Evolutionary conservation across 345 rosid species (phyloP), one percentile per base, ranked within the genome.

Genomic region (Syzygium aqueum): DNA sequence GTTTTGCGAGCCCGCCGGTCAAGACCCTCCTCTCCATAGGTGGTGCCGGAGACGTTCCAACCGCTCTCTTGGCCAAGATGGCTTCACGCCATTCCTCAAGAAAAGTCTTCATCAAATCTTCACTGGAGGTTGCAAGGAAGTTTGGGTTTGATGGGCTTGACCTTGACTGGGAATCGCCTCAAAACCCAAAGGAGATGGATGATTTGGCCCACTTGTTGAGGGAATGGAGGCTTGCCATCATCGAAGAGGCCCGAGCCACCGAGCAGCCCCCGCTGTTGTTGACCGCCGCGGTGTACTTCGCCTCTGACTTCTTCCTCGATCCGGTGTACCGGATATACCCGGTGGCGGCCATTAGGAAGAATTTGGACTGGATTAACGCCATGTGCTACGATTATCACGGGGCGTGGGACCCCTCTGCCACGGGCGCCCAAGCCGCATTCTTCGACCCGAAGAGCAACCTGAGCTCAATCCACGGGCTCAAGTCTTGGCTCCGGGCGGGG

Each of bases 351-450:
- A 90, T 93, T 33, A 82, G 53, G 37, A 84, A 49, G n/a, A 90
- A 91, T 80, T 27, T 93, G 89, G 95, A 94, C 84, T 94, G 89
- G 92, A 65, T 91, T 6, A 92, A 85, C 21, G 91, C 87, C 63
- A 93, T 94, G 96, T 90, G 93, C 84, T 94, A 84, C 13, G 96
- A 94, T 80, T 94, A 90, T 49, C 95, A 85, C 6, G 96, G 95
- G 1, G 22, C 87, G 11, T 93, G 95, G 96, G 88, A 93, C 43
- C 87, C 90, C 0, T 85, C 93, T 1, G 52, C 17, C 0, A 91
- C 95, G 0, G 96, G 96, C 1, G 92, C 94, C 50, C 95, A 82
- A 5, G 95, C 96, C 0, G 91, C 92, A 2, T 85, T 93, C 57
- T 93, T 92, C 40, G 95, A 92, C 84, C 87, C 91, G 2, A 91